Evolutionary conservation across 176 grass and related monocot species (phyloP).

Genomic region (Raddia distichophylla): DNA sequence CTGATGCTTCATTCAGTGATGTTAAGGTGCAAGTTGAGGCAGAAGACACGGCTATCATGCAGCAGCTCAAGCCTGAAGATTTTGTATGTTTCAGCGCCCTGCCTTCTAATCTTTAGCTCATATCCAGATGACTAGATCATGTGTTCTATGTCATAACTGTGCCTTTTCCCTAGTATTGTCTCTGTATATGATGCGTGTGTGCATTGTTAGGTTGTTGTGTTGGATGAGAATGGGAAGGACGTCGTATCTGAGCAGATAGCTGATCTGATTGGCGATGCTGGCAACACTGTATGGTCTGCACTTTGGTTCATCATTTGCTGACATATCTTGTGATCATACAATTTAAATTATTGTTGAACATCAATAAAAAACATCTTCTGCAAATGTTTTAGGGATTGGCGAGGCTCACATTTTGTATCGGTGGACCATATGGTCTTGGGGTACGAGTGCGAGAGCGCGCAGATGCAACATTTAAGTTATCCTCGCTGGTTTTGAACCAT

Average conservation of each 20-base stretch:
- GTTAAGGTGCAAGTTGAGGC: constrained; percentile 81
- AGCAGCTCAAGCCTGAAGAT: constrained; percentile 75
- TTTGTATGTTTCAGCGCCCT: constrained; percentile 61
- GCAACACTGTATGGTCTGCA: constrained; percentile 58
- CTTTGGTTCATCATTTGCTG: neutral
- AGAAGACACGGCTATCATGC: constrained; percentile 70
- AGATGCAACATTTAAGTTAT: constrained; percentile 69
- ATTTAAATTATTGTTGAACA: constrained; percentile 5
- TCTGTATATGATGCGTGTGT: constrained; percentile 19
- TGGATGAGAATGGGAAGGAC: constrained; percentile 83
- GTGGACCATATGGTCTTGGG: constrained; percentile 87
- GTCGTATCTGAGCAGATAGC: constrained; percentile 81
- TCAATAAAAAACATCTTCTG: neutral
- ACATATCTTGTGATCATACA: neutral
- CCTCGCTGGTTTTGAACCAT: constrained; percentile 92
- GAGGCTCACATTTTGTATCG: constrained; percentile 87
- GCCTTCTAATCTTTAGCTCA: neutral
- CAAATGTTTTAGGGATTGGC: constrained; percentile 58
- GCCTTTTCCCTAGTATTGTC: neutral
- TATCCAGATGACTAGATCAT: neutral
- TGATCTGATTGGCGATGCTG: constrained; percentile 80
- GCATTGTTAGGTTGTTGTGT: constrained; percentile 65
- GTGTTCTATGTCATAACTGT: neutral
- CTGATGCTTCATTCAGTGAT: constrained; percentile 49
- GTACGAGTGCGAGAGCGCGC: constrained; percentile 59